A percentile compares a stretch with the other conserved stretches of the same genome.
Conservation (phyloP, 2,329 filamentous ascomycete genomes). For the Lecanoromycetidae sp. region DNA sequence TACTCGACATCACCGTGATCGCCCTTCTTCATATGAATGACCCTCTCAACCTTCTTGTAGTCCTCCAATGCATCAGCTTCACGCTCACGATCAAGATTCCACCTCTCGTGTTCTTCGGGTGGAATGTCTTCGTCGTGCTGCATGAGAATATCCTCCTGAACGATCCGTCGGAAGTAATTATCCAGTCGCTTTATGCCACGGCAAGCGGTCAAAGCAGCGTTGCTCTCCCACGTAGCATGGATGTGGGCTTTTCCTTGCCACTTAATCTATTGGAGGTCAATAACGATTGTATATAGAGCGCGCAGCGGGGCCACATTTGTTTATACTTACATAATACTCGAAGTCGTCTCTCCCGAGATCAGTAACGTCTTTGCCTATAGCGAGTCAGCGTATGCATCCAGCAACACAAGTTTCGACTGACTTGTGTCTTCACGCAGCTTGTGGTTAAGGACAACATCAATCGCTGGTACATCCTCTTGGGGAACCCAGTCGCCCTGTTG, state of each 20-base stretch:
- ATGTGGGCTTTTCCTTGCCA: slow-evolving; percentile 94
- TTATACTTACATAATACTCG: slow-evolving; percentile 51
- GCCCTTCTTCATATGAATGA: slow-evolving; percentile 71
- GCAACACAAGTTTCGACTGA: slow-evolving; percentile 17
- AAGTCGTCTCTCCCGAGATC: slow-evolving; percentile 60
- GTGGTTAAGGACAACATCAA: slow-evolving; percentile 85
- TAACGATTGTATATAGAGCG: not conserved
- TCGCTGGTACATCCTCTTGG: slow-evolving; percentile 70
- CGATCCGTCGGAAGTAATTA: slow-evolving; percentile 81
- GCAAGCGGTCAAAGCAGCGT: slow-evolving; percentile 59
- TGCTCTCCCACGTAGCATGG: slow-evolving; percentile 89
- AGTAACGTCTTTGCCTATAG: slow-evolving; percentile 24
- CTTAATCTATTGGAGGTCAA: slow-evolving; percentile 53
- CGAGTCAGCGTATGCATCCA: slow-evolving; percentile 18
- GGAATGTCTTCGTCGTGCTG: slow-evolving; percentile 61
- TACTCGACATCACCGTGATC: slow-evolving; percentile 73
- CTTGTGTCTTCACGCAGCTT: slow-evolving; percentile 56
- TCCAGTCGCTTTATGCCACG: slow-evolving; percentile 81
- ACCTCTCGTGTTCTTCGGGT: slow-evolving; percentile 81
- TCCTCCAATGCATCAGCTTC: slow-evolving; percentile 80
- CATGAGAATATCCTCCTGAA: slow-evolving; percentile 68
- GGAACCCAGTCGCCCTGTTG: slow-evolving; percentile 60
- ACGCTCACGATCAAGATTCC: slow-evolving; percentile 86
- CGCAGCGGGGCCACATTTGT: no score
- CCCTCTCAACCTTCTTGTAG: slow-evolving; percentile 82